Evolutionary conservation across 2,329 filamentous ascomycete genomes (phyloP), one percentile per base, ranked within the genome.

Genomic region (Rutstroemia sp.): DNA sequence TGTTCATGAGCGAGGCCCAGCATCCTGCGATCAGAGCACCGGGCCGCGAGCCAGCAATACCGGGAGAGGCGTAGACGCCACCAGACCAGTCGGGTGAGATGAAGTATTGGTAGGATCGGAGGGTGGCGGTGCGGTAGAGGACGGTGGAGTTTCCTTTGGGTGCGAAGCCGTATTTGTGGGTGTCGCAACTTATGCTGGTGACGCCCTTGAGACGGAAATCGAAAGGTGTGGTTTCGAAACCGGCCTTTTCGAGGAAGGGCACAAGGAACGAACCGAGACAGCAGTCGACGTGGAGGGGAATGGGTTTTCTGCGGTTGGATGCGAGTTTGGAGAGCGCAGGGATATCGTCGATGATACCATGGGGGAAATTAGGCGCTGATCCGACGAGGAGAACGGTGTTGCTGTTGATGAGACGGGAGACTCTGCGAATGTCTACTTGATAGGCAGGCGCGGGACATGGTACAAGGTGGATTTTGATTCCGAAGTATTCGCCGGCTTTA

Each of bases 151-250:
- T 99, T 64, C 94, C 94, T 76, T 99, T 99, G 53, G 94, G 94
- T 1, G 94, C 94, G 70, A 99, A 99, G 39, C 94, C 94, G 71
- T 99, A 99, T 73, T 99, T 99, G 80, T 99, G 94, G 2, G 94
- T 99, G 71, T 99, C 94, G 71, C 92, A 95, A 63, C 86, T 91
- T 72, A 99, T 97, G 71, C 87, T 92, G 3, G 92, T 96, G 39
- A 99, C 94, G 65, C 94, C 94, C 64, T 89, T 90, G 58, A 95
- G 84, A 56, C 88, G 85, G 81, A 99, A 99, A 72, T 99, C 94
- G 69, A 97, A 97, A 5, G 84, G 85, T 64, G 87, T 84, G 21
- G 88, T 81, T 61, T 95, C 90, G 72, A 96, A 97, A 46, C 94
- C 94, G n/a, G 94, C 91, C 69, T 88, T 89, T 62, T 91, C 86